These are phyloP conservation scores for Megacollybia platyphylla DNA, from an alignment of 1,284 basidiomycete genomes.

Conservation along the genomic window DNA sequence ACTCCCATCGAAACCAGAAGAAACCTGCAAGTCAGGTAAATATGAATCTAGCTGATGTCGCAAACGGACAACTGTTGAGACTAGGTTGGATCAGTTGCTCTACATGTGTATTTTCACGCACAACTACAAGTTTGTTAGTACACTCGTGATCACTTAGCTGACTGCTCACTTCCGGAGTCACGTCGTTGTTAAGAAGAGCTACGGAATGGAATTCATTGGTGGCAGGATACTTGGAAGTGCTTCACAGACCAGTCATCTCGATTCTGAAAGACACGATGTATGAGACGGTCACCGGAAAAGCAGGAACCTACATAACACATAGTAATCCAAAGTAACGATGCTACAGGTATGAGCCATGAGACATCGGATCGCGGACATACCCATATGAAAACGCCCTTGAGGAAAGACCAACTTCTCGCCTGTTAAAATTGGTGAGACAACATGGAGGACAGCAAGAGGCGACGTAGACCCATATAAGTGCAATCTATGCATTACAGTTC, in stretches of 20 bases:
- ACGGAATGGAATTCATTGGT: background rate
- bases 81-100: background rate
- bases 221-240: background rate
- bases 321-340: slow-evolving; percentile 6
- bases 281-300: background rate
- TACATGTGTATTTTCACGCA: background rate
- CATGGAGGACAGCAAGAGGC: background rate
- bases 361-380: background rate
- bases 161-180: background rate
- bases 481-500: slow-evolving; percentile 1
- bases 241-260: background rate
- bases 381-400: slow-evolving; percentile 5
- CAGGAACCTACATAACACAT: slow-evolving; percentile 4
- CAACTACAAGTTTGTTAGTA: background rate
- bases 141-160: too few relatives aligned
- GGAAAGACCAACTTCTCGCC: slow-evolving; percentile 5
- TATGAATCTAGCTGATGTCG: too few relatives aligned
- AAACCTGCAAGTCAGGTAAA: background rate
- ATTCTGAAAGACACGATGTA: background rate
- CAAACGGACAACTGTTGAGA: background rate
- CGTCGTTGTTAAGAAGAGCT: background rate
- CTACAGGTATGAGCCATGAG: background rate
- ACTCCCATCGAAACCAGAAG: slow-evolving; percentile 6
- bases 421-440: background rate
- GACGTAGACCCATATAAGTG: slow-evolving; percentile 3